Base-by-base conservation (phyloP, 106 monocot genomes). In the Dioscorea zingiberensis region DNA sequence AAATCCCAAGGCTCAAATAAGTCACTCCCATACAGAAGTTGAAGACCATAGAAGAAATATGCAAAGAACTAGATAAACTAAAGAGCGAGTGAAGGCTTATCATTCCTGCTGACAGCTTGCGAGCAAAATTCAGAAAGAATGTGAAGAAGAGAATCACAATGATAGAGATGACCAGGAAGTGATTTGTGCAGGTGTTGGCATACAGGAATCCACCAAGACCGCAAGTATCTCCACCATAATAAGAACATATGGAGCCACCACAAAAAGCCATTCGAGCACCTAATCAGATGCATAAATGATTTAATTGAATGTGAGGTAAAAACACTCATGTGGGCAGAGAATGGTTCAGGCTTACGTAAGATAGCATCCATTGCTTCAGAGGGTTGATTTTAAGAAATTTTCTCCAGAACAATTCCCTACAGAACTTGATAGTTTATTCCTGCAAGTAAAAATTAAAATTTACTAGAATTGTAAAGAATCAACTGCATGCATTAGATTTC, bases 1-100 rank as follows among this genome's bases (percentile, higher is more conserved):
- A 81, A 3, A 79, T 24, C 14, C 72, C 76, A 21, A 83, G 61
- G 13, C 76, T 83, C 0, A 88, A 19, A 62, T 92, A 86, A 47
- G 27, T 55, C 49, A 84, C 26, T 29, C 85, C 85, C 64, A 86
- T 44, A 53, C 78, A 72, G 0, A 47, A 74, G 66, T 79, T 84
- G 48, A 73, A 71, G n/a, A 27, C 69, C 0, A 54, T 56, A 21
- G 76, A 71, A 9, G 22, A 59, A 56, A 60, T 21, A 21, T 64
- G 66, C 27, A 78, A 63, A 5, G 70, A 64, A 2, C 79, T 79
- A 23, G 71, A 64, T 25, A 69, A 18, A 17, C 38, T 17, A 59
- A 76, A 66, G 19, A 66, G 12, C 9, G 22, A 48, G 1, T n/a
- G 60, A 13, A 10, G n/a, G 3, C 60, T 11, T 4, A 46, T 30